Evolutionary conservation across 257 asterid genomes (phyloP), one percentile per base, ranked within the genome.

Genomic region (Eucommia ulmoides): DNA sequence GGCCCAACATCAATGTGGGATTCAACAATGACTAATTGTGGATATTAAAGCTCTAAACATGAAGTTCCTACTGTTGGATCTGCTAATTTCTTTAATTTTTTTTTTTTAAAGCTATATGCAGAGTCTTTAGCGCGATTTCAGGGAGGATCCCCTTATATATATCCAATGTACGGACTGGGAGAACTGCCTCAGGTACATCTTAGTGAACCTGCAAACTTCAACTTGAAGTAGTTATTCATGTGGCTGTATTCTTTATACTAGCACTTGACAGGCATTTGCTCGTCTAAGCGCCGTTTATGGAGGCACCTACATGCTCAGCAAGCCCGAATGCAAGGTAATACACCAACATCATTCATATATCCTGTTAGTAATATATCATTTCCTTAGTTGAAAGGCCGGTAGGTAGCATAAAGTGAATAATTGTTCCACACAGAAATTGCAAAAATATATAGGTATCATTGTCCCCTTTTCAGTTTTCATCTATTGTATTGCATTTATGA

Each of bases 281-380:
- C 48, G 48, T 15, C 48, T 42, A 5, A 42, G 48, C 19, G 48
- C 48, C 20, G 48, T 42, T 42, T 42, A 42, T 42, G 48, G 48
- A 16, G 48, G 48, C 20, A 42, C 48, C 19, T 42, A 42, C 48
- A 42, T 42, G 48, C 20, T 42, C 19, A 3, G 20, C 20, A 42
- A 42, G 48, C 48, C 48, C 4, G 48, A 42, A 42, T 42, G 48
- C 20, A 42, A 42, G 19, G 48, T 42, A 16, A 16, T 10, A 42
- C n/a, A 35, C n/a, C n/a, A 12, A 4, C 38, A 26, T 12, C 38
- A 26, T 12, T 26, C 38, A 4, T 6, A 26, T 26, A 26, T 35
- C 5, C 44, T 35, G 44, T 3, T 35, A 9, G 44, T 9, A 2
- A 11, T 9, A 35, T 4, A 18, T 15, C 44, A 35, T 35, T 35